Evolutionary conservation across 2,329 filamentous ascomycete genomes (phyloP).

Genomic region (Fusarium nurragi): DNA sequence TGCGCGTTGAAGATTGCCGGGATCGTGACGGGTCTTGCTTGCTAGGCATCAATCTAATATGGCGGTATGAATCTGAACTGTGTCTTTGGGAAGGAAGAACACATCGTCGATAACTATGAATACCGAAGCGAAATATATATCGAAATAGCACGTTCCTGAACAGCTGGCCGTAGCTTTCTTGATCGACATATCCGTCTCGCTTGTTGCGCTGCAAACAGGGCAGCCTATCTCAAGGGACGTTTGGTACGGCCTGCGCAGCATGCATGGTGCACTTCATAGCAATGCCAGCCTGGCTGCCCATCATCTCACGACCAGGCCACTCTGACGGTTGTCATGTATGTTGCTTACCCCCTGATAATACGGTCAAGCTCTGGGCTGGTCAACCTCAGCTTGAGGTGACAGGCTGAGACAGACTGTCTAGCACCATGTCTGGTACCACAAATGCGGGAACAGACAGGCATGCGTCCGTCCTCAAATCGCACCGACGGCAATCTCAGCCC

Average conservation of each 20-base stretch:
- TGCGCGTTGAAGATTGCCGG: conserved; percentile 20
- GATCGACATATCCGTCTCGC: conserved; percentile 36
- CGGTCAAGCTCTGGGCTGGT: conserved; percentile 15
- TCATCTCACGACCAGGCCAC: conserved; percentile 24
- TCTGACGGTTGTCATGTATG: conserved; percentile 4
- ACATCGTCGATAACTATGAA: neutral
- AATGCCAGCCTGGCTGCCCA: conserved; percentile 12
- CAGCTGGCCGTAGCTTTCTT: conserved; percentile 36
- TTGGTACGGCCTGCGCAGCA: conserved; percentile 12
- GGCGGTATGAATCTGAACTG: conserved; percentile 3
- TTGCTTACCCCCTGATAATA: conserved; percentile 22
- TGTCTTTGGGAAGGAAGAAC: neutral
- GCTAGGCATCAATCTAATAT: conserved; percentile 7
- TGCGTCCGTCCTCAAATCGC: conserved; percentile 41
- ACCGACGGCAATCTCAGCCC: conserved; percentile 46
- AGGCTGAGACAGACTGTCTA: conserved; percentile 38
- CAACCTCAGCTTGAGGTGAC: conserved; percentile 35
- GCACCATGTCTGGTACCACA: conserved; percentile 31
- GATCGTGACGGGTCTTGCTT: conserved; percentile 14
- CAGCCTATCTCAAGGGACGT: conserved; percentile 2
- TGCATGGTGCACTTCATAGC: conserved; percentile 22
- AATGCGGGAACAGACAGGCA: conserved; percentile 34
- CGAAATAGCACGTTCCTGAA: conserved; percentile 21
- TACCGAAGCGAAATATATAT: conserved; percentile 6
- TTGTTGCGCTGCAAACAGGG: conserved; percentile 21